Evolutionary conservation across 2,329 filamentous ascomycete genomes (phyloP).

Genomic region (Colletotrichum tabaci): DNA sequence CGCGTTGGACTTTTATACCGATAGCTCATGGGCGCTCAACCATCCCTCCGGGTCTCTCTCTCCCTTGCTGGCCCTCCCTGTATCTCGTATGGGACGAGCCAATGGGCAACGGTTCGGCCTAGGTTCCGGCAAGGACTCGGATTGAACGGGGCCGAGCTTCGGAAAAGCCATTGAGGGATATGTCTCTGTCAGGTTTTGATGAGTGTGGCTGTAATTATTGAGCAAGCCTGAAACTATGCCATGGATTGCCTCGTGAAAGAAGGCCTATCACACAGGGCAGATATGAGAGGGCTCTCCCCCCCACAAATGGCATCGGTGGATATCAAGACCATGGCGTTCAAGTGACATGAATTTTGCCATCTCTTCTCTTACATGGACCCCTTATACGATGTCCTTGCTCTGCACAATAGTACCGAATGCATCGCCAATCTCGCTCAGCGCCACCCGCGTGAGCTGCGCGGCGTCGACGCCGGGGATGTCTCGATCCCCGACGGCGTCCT

Average conservation of each 20-base stretch:
- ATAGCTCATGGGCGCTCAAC: no score
- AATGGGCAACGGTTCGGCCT: not conserved
- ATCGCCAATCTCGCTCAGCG: constrained; percentile 73
- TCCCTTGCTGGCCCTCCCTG: constrained; percentile 1
- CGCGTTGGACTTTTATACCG: not conserved
- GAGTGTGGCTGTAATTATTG: not conserved
- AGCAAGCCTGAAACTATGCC: no score
- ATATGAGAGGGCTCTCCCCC: no score
- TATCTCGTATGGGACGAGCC: not conserved
- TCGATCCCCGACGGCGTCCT: constrained; percentile 76
- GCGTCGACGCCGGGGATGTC: constrained; percentile 75
- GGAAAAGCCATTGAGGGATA: not conserved
- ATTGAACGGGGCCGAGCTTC: not conserved
- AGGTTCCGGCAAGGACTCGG: not conserved
- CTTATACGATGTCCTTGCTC: constrained; percentile 47
- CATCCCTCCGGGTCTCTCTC: not conserved
- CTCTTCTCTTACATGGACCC: no score
- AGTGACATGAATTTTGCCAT: no score
- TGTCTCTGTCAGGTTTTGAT: not conserved
- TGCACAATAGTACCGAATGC: constrained; percentile 73
- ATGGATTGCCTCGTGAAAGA: no score
- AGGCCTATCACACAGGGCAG: no score
- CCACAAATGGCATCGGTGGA: no score
- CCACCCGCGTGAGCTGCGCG: constrained; percentile 65
- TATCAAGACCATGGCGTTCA: no score